Base-by-base conservation (phyloP, 2,329 filamentous ascomycete genomes). In the Cryphonectria nitschkei region DNA sequence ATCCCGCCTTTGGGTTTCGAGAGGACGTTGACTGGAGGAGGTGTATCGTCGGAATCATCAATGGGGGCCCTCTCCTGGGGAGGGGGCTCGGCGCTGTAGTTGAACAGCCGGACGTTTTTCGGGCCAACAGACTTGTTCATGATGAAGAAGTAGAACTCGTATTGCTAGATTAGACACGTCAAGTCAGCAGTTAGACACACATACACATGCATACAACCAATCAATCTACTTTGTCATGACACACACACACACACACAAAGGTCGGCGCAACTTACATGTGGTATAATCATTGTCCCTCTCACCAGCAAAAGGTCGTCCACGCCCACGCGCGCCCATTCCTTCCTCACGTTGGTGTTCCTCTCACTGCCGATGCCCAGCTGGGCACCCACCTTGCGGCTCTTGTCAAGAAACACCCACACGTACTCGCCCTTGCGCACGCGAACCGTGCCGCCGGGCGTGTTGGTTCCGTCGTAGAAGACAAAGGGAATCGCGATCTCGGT, bases 281-380 rank as follows among this genome's bases (percentile, higher is more conserved):
- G 95, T 76, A 99, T 90, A 69, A 99, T 98, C 63, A 98, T 87
- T 70, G 94, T 93, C 19, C 94, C 94, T 77, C 94, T 87, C 9
- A 99, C 95, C 71, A 98, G 86, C 90, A 99, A 94, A 78, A 99
- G 82, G 82, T 99, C 96, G 79, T 99, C 96, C 6, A 99, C 95
- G 50, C 94, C 93, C 41, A 98, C 92, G 70, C 95, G 87, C 3
- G 95, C 95, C 96, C 96, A 99, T 77, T 96, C 93, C 73, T 92
- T 90, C 73, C 90, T 84, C 62, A 88, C 89, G 75, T 92, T 91
- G 69, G 87, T 84, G 74, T 86, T 91, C 75, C 86, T 83, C 82
- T 82, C 88, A 70, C 85, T 90, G 65, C 90, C 92, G 0, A 95
- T 92, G 0, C 92, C 92, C 58, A 94, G 82, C 76, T 96, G 90